These are phyloP conservation scores for Aureobasidium namibiae DNA, from an alignment of 2,329 filamentous ascomycete species.

Conservation along the genomic window DNA sequence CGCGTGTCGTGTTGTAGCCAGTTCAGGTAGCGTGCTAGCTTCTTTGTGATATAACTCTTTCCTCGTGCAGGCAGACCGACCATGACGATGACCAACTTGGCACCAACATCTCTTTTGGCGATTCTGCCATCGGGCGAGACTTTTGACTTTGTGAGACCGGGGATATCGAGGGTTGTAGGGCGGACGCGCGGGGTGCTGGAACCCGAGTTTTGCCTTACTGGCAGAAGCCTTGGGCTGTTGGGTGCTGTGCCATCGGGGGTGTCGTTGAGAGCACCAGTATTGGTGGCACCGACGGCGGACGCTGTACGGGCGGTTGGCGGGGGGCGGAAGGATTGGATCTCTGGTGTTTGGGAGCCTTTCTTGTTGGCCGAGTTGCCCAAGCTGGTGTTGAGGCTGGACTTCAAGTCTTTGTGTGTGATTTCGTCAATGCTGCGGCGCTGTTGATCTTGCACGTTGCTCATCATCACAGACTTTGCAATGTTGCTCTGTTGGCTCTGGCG, in stretches of 20 bases:
- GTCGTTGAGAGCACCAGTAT: conserved; percentile 46
- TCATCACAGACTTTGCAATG: conserved; percentile 24
- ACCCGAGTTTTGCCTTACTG: conserved; percentile 65
- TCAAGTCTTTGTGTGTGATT: conserved; percentile 11
- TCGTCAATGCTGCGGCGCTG: conserved; percentile 11
- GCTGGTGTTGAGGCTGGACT: conserved; percentile 11
- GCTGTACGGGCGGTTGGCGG: conserved; percentile 4
- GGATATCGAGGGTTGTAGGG: conserved; percentile 93
- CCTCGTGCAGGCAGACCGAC: conserved; percentile 89
- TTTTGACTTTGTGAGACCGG: conserved; percentile 88
- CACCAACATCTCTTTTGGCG: conserved; percentile 83
- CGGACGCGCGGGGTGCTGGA: conserved; percentile 71
- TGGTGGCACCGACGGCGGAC: not conserved
- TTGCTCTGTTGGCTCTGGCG: conserved; percentile 26
- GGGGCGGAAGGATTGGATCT: conserved; percentile 1
- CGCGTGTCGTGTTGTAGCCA: conserved; percentile 95
- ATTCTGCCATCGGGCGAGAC: conserved; percentile 95
- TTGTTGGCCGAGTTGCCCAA: not conserved
- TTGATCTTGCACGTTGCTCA: conserved; percentile 18
- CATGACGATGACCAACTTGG: conserved; percentile 97
- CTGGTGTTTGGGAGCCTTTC: not conserved
- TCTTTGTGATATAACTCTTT: conserved; percentile 99
- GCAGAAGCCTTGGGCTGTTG: conserved; percentile 51
- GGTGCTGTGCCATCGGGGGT: conserved; percentile 56
- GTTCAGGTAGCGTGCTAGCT: conserved; percentile 86